Percentiles rank a stretch among this genome's conserved stretches.
Evolutionary conservation across 345 rosid species (phyloP).

Genomic region (Jatropha curcas): DNA sequence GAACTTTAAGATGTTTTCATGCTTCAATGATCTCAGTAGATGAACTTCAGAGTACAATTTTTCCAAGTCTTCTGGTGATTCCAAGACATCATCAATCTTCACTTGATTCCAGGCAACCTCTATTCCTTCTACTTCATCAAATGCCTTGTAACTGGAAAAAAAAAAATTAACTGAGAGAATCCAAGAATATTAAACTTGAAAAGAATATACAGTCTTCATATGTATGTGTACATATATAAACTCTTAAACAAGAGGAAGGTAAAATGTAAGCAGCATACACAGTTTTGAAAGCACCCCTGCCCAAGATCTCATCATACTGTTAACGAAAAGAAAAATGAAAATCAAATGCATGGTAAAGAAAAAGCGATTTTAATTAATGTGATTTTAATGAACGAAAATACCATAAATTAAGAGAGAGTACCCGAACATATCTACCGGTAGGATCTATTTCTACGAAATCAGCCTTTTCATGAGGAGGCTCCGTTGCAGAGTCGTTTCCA

Average conservation of each 20-base stretch:
- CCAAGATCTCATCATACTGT: constrained; percentile 78
- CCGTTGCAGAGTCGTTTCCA: constrained; percentile 27
- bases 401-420: constrained; percentile 3
- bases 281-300: constrained; percentile 92
- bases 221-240: too few species aligned
- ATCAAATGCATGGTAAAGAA: too few species aligned
- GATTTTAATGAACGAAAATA: not conserved
- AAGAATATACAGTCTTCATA: too few species aligned
- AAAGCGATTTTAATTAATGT: not conserved
- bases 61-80: constrained; percentile 66
- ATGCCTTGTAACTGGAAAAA: constrained; percentile 70
- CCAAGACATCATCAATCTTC: constrained; percentile 64
- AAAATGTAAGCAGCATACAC: constrained; percentile 68
- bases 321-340: constrained; percentile 13
- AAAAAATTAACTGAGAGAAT: not conserved
- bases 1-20: constrained; percentile 72
- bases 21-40: constrained; percentile 68
- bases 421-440: constrained; percentile 75
- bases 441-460: constrained; percentile 61
- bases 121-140: constrained; percentile 79
- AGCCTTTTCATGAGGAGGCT: constrained; percentile 25
- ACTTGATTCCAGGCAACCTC: constrained; percentile 96
- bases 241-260: constrained; percentile 2
- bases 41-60: constrained; percentile 78
- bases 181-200: not conserved